Base-by-base conservation (phyloP, 2,329 filamentous ascomycete species). In the Arthrobotrys entomopaga region DNA sequence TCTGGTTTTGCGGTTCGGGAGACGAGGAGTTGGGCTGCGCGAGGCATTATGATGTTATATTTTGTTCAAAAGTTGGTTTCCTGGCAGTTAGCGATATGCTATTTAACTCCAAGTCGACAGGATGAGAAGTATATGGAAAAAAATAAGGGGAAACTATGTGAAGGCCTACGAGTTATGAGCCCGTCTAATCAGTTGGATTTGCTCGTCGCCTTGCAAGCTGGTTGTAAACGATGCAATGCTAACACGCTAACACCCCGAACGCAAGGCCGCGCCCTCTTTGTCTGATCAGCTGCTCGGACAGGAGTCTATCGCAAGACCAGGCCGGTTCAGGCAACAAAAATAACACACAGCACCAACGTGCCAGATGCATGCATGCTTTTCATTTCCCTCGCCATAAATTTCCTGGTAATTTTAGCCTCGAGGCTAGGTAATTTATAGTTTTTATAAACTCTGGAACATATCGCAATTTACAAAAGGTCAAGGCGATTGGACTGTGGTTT, bases 1-100 rank as follows among this genome's bases (percentile, higher is more conserved):
- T 54, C 56, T 46, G 54, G 54, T 54, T 67, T 67, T 38, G 64
- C 46, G 48, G 64, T 60, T 54, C 46, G 54, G 29, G 64, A 67
- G 64, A 67, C 54, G 22, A 67, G 56, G 56, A 60, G 24, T 16
- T 60, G 64, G 10, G 38, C 26, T 8, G 16, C 34, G 11, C 64
- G 54, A 29, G 64, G 26, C 64, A 66, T 59, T 7, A 7, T 64
- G 38, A 50, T 49, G 19, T 11, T 49, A 20, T 49, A 7, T 49
- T 22, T 49, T 22, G 46, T 49, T 16, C 46, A 49, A 49, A 49
- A 8, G 11, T 49, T 49, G 46, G 46, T 11, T 49, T 49, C 46
- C 11, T 49, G 46, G 46, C 19, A 20, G 46, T 4, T 49, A 49
- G 15, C 15, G 15, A 49, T 49, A 16, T 20, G 19, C 46, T 22